Conservation (phyloP, 2,329 filamentous ascomycete genomes). For the Calonectria hawksworthii region DNA sequence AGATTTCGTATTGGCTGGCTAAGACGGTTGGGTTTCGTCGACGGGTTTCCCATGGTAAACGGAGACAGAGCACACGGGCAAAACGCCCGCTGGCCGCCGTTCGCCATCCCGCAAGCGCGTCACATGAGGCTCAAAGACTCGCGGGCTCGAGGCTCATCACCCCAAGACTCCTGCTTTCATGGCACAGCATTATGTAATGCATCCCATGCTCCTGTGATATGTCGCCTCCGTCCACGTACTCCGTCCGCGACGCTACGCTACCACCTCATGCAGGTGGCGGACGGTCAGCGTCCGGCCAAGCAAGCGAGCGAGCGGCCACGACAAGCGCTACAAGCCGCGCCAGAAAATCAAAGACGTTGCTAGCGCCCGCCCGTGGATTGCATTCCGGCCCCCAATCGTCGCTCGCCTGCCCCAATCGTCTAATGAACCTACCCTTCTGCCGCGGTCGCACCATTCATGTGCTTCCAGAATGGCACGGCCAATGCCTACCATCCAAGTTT, state of each 20-base stretch:
- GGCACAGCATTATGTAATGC: slow-evolving; percentile 8
- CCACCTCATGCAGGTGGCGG: slow-evolving; percentile 2
- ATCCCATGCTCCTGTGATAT: slow-evolving; percentile 1
- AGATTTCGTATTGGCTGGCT: slow-evolving; percentile 1
- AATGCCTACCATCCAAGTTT: background rate
- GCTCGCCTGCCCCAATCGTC: background rate
- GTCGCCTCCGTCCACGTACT: slow-evolving; percentile 1
- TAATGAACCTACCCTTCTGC: background rate
- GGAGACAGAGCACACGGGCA: background rate
- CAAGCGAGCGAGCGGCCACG: slow-evolving; percentile 25
- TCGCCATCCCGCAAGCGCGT: background rate
- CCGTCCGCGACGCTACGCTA: background rate
- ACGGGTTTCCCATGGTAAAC: slow-evolving; percentile 1
- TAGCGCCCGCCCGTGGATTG: slow-evolving; percentile 22
- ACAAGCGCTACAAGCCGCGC: slow-evolving; percentile 23
- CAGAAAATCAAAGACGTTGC: slow-evolving; percentile 25
- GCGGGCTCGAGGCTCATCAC: background rate
- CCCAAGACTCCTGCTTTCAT: background rate
- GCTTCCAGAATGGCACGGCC: background rate
- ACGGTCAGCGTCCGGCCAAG: slow-evolving; percentile 6
- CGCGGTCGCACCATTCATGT: background rate
- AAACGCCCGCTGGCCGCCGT: background rate
- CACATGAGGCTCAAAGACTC: background rate
- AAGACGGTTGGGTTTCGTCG: background rate
- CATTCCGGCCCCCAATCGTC: slow-evolving; percentile 18